Base-by-base conservation (phyloP, 2,329 filamentous ascomycete species). In the Parastagonospora nodorum region DNA sequence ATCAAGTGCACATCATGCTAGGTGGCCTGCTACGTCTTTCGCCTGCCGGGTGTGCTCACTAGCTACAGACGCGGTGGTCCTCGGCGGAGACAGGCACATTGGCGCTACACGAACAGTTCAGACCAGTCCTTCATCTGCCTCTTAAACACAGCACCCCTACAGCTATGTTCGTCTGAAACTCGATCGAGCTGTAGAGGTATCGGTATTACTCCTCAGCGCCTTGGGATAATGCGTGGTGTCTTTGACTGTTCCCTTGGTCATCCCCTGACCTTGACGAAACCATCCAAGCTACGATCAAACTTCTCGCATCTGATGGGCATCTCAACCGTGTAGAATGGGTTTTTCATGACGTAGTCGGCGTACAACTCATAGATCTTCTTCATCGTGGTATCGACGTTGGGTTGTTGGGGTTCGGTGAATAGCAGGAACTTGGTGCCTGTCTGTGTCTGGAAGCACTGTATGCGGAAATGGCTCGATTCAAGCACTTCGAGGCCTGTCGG, bases 311-410 rank as follows among this genome's bases (percentile, higher is more conserved):
- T 83, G 46, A 99, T 86, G 6, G 94, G 94, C 92, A 97, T 99
- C 78, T 99, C 94, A 50, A 96, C 81, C 69, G 94, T 92, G 77
- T 97, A 97, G 71, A 99, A 99, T 1, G 94, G 94, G 74, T 99
- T 99, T 82, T 97, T 99, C 91, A 97, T 97, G 63, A 99, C 94
- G 73, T 90, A 97, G 75, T 99, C 94, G 43, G 90, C 84, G 78
- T 97, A 99, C 45, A 97, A 78, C 73, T 97, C 94, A 74, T 99
- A 97, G 65, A 97, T 88, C 73, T 86, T 88, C 70, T 86, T 83
- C 63, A 96, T 87, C 38, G 93, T 88, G 10, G 85, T 82, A 65
- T 97, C 94, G 33, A 95, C 87, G 68, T 95, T 96, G 42, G 87
- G 84, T 78, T 95, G 92, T 58, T 90, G 85, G 12, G 87, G 87